Base-by-base conservation (phyloP, 1,284 basidiomycete genomes). In the Sanghuangporus weigelae region DNA sequence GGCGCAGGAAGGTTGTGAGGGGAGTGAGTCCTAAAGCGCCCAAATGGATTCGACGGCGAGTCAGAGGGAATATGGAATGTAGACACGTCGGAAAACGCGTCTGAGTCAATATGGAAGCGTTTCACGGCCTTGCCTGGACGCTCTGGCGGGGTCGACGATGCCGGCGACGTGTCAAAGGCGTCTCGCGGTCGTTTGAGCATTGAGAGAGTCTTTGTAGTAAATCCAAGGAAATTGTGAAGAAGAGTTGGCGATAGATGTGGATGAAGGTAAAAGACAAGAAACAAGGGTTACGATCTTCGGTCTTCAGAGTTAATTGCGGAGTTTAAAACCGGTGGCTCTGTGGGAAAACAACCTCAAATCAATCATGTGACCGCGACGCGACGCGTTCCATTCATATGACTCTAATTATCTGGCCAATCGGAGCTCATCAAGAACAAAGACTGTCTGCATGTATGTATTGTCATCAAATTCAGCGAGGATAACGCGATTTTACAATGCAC, bases 1-100 rank as follows among this genome's bases (percentile, higher is more conserved):
- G 79, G 70, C 5, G 76, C 74, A 0, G 87, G 87, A 1, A 74
- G 71, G 0, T 69, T 68, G 35, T 75, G 65, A 49, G 65, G 79
- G 66, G 75, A 74, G 21, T 68, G 64, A 46, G 73, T 70, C 51
- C 74, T 73, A 63, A 75, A 55, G 14, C 61, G 71, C 19, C 76
- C 75, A 55, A 78, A 75, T 1, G 77, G 77, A 64, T 78, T 78
- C 1, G 73, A 72, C 1, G 77, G 77, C 0, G 77, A 78, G 69
- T 78, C 77, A 5, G 73, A 73, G 1, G 77, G 77, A 3, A 73
- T 66, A 14, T 73, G 64, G 36, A 54, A 57, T 6, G 55, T n/a
- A 39, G 31, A 62, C 48, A n/a, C 39, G 48, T 58, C 55, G 14
- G 56, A 62, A 48, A 59, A 62, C 19, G 56, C 64, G 50, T 65